Base-by-base conservation (phyloP, 257 asterid genomes). In the Primulina eburnea region DNA sequence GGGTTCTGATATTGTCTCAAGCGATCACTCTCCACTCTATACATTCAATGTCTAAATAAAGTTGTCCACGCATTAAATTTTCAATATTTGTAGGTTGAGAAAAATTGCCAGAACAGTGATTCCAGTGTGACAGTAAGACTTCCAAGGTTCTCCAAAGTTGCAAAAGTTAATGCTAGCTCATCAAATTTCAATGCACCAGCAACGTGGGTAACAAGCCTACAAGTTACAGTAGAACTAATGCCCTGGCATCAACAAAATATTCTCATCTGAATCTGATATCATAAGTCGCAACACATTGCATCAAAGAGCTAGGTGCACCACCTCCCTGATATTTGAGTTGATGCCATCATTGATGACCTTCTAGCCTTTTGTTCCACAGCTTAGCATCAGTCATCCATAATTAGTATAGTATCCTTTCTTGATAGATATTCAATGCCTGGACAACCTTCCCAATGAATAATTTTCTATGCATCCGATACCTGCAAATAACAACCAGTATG, bases 381-480 rank as follows among this genome's bases (percentile, higher is more conserved):
- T 55, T 47, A 56, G 30, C 63, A 70, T 71, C 64, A 40, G 30
- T 35, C 34, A 68, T 73, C 50, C 34, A 69, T 34, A 58, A 71
- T 81, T 79, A 94, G 83, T 81, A 94, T 81, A 94, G 65, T 74
- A 94, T 75, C 73, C 81, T 76, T 47, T 89, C 97, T 73, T 88
- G 95, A 81, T 94, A 94, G 61, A 84, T 76, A 73, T 91, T 87
- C 77, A 89, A 81, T 30, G 97, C 89, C 80, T 76, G 89, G 75
- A 94, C 84, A 72, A 91, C 83, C 92, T 89, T 94, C 86, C 84
- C 90, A 71, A 89, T 76, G 69, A 91, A 84, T 73, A 86, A 56
- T 68, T 94, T 94, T 18, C 91, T 73, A 80, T 94, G 92, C 84
- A 94, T 73, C 70, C 97, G 84, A 71, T 91, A 94, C 89, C 99